phyloP scores from a whole-genome alignment of 352 stramenopile species.

The Phytophthora rubi region DNA sequence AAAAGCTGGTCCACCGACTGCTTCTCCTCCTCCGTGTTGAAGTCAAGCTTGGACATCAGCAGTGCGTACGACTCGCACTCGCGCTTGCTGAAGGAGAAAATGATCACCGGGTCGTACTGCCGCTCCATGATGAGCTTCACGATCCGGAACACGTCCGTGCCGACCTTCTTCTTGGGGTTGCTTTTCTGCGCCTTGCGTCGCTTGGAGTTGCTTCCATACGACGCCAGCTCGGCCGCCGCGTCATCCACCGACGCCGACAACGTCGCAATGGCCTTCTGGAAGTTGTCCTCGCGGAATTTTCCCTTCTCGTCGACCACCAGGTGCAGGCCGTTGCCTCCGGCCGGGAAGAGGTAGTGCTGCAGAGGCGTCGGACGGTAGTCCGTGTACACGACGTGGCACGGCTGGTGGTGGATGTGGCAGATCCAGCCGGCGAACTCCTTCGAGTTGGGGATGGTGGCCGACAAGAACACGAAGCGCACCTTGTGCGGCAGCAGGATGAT shows the following conservation, averaged over 20 bases:
- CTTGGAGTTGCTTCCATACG: slow-evolving; percentile 81
- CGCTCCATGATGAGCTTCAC: slow-evolving; percentile 98
- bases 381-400: slow-evolving; percentile 99
- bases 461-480: slow-evolving; percentile 99
- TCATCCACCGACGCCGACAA: slow-evolving; percentile 65
- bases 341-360: slow-evolving; percentile 99
- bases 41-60: slow-evolving; percentile 94
- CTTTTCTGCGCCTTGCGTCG: slow-evolving; percentile 56
- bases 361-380: slow-evolving; percentile 99
- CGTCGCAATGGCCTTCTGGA: slow-evolving; percentile 92
- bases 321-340: slow-evolving; percentile 96
- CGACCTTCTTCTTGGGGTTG: slow-evolving; percentile 92
- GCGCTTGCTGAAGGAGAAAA: slow-evolving; percentile 99
- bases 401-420: slow-evolving; percentile 98
- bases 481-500: slow-evolving; percentile 99
- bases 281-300: slow-evolving; percentile 98
- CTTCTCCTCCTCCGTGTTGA: slow-evolving; percentile 98
- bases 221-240: slow-evolving; percentile 79
- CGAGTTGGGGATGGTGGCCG: slow-evolving; percentile 99
- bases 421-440: slow-evolving; percentile 98
- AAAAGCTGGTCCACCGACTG: slow-evolving; percentile 97
- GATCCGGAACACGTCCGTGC: slow-evolving; percentile 97
- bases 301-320: slow-evolving; percentile 99
- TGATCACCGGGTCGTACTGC: slow-evolving; percentile 97
- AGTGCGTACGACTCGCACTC: slow-evolving; percentile 96